Evolutionary conservation across 148 eudicot genomes (phyloP).

Genomic region (Salicornia ramosissima): DNA sequence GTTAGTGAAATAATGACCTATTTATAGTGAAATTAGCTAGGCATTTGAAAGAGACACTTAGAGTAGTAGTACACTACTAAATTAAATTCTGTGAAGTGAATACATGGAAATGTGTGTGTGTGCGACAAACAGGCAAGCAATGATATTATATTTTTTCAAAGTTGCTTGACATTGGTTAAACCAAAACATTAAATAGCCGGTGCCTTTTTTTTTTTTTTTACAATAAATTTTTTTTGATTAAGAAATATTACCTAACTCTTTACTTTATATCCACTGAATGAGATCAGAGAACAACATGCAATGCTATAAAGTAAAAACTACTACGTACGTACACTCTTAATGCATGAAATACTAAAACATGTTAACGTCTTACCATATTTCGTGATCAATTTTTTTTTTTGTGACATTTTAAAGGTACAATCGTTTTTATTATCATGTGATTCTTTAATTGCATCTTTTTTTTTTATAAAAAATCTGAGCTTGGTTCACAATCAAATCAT

Average conservation of each 20-base stretch:
- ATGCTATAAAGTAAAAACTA: neutral
- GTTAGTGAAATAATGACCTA: slow-evolving; percentile 9
- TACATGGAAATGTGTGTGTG: slow-evolving; percentile 27
- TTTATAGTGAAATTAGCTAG: slow-evolving; percentile 24
- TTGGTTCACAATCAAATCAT: neutral
- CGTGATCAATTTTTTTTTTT: neutral
- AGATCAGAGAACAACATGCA: neutral
- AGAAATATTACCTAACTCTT: slow-evolving; percentile 22
- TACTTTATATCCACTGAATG: slow-evolving; percentile 11
- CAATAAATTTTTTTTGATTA: slow-evolving; percentile 7
- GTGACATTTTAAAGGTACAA: neutral
- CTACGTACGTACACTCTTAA: neutral
- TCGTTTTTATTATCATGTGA: neutral
- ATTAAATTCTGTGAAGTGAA: no score
- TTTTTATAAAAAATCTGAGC: neutral
- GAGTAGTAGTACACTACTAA: neutral
- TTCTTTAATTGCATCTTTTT: no score
- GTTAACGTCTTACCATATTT: slow-evolving; percentile 2
- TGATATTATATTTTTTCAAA: slow-evolving; percentile 20
- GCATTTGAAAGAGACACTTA: slow-evolving; percentile 12
- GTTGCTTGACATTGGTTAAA: slow-evolving; percentile 17
- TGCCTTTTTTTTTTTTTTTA: slow-evolving; percentile 22
- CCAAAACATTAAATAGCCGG: slow-evolving; percentile 26
- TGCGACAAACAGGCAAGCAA: slow-evolving; percentile 27
- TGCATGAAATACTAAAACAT: neutral